Conservation (phyloP, 2,329 filamentous ascomycete species). For the Xylariomycetidae sp. region DNA sequence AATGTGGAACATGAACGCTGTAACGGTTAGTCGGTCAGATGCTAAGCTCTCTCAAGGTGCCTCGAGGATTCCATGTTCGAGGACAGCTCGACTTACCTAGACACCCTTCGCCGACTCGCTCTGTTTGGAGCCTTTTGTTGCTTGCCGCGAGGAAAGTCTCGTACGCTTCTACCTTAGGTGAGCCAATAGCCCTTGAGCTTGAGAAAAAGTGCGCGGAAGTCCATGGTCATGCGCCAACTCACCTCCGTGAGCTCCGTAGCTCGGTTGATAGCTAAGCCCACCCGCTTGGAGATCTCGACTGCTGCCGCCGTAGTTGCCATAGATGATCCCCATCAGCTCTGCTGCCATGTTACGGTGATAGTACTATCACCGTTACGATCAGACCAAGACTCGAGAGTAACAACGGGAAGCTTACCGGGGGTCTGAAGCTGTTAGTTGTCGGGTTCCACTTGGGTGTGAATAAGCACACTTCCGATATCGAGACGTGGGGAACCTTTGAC, state of each 20-base stretch:
- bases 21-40: background rate
- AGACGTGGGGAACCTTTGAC: constrained; percentile 46
- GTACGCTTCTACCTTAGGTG: constrained; percentile 19
- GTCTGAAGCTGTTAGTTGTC: constrained; percentile 51
- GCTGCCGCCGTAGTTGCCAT: constrained; percentile 24
- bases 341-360: constrained; percentile 54
- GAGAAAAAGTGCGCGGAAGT: no score
- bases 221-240: no score
- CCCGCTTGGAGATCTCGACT: constrained; percentile 23
- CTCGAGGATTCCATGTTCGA: no score
- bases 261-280: constrained; percentile 25
- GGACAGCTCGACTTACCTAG: no score
- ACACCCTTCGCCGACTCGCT: constrained; percentile 17
- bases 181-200: no score
- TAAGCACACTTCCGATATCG: constrained; percentile 57
- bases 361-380: constrained; percentile 31
- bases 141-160: constrained; percentile 18
- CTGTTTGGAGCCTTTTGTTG: constrained; percentile 13
- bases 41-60: no score
- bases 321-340: constrained; percentile 44
- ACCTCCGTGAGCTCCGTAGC: constrained; percentile 25
- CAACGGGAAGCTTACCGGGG: constrained; percentile 30
- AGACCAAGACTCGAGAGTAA: background rate
- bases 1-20: constrained; percentile 24
- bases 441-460: constrained; percentile 61